Evolutionary conservation across 805 yeast genomes (phyloP).

Genomic region (Barnettozyma salicaria): DNA sequence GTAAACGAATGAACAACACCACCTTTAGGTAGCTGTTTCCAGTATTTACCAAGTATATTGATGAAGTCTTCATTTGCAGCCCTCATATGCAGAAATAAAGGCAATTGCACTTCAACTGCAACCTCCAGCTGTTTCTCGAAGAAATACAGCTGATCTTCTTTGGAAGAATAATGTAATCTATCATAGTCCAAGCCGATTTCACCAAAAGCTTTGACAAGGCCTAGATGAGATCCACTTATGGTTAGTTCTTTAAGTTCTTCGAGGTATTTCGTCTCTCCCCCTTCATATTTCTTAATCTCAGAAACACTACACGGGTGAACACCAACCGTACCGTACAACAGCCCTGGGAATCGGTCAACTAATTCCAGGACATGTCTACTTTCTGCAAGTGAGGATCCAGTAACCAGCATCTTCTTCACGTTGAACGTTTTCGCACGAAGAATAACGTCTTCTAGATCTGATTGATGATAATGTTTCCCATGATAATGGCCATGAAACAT

Average conservation of each 20-base stretch:
- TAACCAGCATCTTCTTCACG: slow-evolving; percentile 67
- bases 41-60: slow-evolving; percentile 53
- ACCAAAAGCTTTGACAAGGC: slow-evolving; percentile 77
- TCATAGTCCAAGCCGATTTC: slow-evolving; percentile 96
- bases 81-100: slow-evolving; percentile 88
- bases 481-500: slow-evolving; percentile 84
- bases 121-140: slow-evolving; percentile 72
- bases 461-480: slow-evolving; percentile 58
- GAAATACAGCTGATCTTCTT: slow-evolving; percentile 57
- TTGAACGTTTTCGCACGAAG: slow-evolving; percentile 57
- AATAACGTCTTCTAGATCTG: slow-evolving; percentile 61
- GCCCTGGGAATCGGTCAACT: slow-evolving; percentile 31
- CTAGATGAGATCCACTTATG: slow-evolving; percentile 38
- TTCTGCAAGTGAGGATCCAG: slow-evolving; percentile 76
- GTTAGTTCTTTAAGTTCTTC: slow-evolving; percentile 44
- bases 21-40: slow-evolving; percentile 24
- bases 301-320: slow-evolving; percentile 90
- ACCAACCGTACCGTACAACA: slow-evolving; percentile 70
- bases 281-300: slow-evolving; percentile 35
- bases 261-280: slow-evolving; percentile 36
- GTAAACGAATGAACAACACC: slow-evolving; percentile 97
- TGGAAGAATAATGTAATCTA: slow-evolving; percentile 69
- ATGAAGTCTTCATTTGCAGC: slow-evolving; percentile 78
- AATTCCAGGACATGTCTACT: slow-evolving; percentile 55
- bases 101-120: slow-evolving; percentile 53